Percentiles rank a stretch among this genome's conserved stretches.
phyloP scores from a whole-genome alignment of 441 rosid species.

The Syzygium syzygioides region DNA sequence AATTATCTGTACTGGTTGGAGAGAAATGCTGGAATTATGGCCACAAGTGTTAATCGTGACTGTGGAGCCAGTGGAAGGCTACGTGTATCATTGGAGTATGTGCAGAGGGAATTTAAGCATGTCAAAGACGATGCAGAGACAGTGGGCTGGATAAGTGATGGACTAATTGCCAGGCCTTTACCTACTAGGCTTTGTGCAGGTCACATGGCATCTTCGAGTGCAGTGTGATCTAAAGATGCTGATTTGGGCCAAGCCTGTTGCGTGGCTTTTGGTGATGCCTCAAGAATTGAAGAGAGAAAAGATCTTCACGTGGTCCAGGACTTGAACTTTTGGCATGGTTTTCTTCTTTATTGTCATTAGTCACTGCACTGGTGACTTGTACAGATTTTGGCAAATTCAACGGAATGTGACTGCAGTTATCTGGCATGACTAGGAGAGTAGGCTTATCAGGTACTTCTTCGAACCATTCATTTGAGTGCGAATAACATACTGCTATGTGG shows the following conservation, averaged over 20 bases:
- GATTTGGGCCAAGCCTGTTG: not conserved
- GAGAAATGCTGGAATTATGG: conserved; percentile 77
- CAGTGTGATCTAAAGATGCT: not conserved
- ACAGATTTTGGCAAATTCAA: not conserved
- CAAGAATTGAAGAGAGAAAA: not conserved
- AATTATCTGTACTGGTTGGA: conserved; percentile 92
- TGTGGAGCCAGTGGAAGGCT: conserved; percentile 74
- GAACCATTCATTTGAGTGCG: not conserved
- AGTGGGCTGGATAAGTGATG: conserved; percentile 76
- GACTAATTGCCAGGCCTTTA: conserved; percentile 86
- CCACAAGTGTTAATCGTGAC: conserved; percentile 47
- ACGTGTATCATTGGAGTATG: conserved; percentile 73
- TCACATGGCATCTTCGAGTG: conserved; percentile 7
- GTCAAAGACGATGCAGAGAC: conserved; percentile 62
- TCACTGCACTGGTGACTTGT: not conserved
- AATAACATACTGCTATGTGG: not conserved
- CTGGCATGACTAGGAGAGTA: not conserved
- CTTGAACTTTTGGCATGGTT: not conserved
- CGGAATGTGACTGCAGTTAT: not conserved
- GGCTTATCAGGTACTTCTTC: not conserved
- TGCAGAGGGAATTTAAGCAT: conserved; percentile 72
- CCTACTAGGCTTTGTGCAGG: conserved; percentile 52
- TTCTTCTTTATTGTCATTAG: not conserved
- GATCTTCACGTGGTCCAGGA: not conserved
- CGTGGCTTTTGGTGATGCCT: not conserved